Percentiles rank a stretch among this genome's conserved stretches.
Evolutionary conservation across 768 basidiomycete genomes (phyloP).

Genomic region (Lentinula raphanica): DNA sequence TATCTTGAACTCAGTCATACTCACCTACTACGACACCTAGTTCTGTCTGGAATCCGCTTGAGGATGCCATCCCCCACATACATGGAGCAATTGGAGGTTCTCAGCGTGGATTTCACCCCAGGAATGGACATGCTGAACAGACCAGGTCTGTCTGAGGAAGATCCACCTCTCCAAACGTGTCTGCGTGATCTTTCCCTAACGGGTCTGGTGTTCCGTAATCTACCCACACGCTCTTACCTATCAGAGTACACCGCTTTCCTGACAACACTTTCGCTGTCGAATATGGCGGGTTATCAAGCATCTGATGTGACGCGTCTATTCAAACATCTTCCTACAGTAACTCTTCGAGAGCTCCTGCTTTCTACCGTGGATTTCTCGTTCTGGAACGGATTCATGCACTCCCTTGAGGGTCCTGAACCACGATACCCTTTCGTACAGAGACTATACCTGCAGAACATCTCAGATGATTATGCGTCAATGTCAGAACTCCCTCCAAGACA

Average conservation of each 20-base stretch:
- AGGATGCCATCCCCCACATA: neutral
- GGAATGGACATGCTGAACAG: constrained; percentile 2
- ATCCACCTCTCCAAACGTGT: neutral
- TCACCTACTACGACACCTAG: neutral
- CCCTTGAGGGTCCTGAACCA: neutral
- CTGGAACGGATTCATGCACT: neutral
- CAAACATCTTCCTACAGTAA: neutral
- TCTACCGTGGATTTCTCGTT: neutral
- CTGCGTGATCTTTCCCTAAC: neutral
- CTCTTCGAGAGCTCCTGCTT: neutral
- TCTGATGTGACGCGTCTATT: neutral
- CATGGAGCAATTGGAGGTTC: constrained; percentile 1
- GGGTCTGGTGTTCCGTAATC: neutral
- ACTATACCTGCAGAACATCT: neutral
- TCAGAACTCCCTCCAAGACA: neutral
- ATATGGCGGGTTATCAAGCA: neutral
- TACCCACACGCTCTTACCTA: neutral
- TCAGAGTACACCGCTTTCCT: constrained; percentile 1
- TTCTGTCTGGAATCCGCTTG: neutral
- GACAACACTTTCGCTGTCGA: neutral
- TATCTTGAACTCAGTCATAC: neutral
- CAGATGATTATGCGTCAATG: neutral
- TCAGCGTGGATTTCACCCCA: neutral
- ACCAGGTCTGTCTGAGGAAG: neutral
- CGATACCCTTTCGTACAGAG: neutral